Base-by-base conservation (phyloP, 495 filamentous ascomycete species). In the Aspergillus ellipticus region DNA sequence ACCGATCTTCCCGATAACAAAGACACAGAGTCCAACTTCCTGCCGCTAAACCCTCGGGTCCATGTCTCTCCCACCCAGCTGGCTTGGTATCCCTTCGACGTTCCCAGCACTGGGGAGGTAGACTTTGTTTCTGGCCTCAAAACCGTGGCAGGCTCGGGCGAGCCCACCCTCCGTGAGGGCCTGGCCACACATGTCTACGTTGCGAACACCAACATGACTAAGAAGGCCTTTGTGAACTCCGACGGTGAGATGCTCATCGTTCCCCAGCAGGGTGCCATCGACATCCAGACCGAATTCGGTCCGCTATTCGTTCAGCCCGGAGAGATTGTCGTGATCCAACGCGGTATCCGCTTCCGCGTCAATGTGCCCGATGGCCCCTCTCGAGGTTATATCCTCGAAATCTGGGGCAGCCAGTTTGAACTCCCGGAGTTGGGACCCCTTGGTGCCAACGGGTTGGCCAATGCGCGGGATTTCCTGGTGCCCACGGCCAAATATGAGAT, bases 11-110 rank as follows among this genome's bases (percentile, higher is more conserved):
- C 70, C 55, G 80, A 78, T 55, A 80, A 80, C 62, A 54, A 62
- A 54, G 67, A 72, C 41, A 74, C 71, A 28, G 71, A 79, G 66
- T 72, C 68, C 20, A 75, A 69, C 59, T 81, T 81, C 57, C 58
- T 78, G 2, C 75, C 75, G 0, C 53, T 78, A 20, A 76, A 78
- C 56, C 73, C 74, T 6, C 79, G 76, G 55, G 77, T 89, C 20
- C 83, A 86, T 57, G 79, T 89, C 63, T 85, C 89, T 7, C 76
- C 76, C 28, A 78, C 75, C 0, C 75, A 77, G 56, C 67, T 77
- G 2, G 77, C 75, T 35, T 79, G 77, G 77, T 68, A 74, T 29
- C 77, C 77, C 5, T 73, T 78, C 33, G 74, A 78, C 17, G 76
- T 78, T 55, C 74, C 76, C 10, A 56, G 48, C 6, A 56, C 54